phyloP scores from a whole-genome alignment of 1,284 basidiomycete species.

The Mycena citricolor region DNA sequence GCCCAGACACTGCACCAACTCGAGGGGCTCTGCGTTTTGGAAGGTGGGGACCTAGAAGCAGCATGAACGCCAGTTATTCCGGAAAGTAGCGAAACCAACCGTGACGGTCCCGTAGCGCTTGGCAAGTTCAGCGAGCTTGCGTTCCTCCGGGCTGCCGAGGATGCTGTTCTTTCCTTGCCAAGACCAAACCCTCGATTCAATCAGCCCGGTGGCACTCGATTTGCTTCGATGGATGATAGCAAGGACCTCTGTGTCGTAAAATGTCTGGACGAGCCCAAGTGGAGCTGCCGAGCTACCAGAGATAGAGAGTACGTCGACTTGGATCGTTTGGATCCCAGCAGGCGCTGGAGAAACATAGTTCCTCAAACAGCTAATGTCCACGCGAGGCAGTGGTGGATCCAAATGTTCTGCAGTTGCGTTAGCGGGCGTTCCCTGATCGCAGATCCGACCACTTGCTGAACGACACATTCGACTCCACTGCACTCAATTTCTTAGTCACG shows the following conservation, averaged over 20 bases:
- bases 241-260: constrained; percentile 72
- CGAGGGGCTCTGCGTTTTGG: constrained; percentile 62
- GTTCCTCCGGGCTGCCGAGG: constrained; percentile 56
- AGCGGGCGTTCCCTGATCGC: too few relatives aligned
- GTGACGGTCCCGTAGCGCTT: constrained; percentile 65
- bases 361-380: constrained; percentile 51
- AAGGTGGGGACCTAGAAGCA: constrained; percentile 45
- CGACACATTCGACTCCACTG: too few relatives aligned
- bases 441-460: constrained; percentile 1
- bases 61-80: constrained; percentile 3
- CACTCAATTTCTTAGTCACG: neutral
- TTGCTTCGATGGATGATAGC: constrained; percentile 69
- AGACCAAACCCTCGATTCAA: constrained; percentile 67
- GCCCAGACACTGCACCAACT: constrained; percentile 62
- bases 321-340: constrained; percentile 54
- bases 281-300: constrained; percentile 43
- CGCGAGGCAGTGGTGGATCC: constrained; percentile 47
- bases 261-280: constrained; percentile 41
- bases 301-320: constrained; percentile 67
- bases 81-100: constrained; percentile 37
- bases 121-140: constrained; percentile 66
- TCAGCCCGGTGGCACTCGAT: constrained; percentile 61
- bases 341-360: constrained; percentile 29
- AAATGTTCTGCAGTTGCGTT: constrained; percentile 22
- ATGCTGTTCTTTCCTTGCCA: constrained; percentile 62